Conservation (phyloP, 805 yeast genomes). For the Yamadazyma kitorensis region DNA sequence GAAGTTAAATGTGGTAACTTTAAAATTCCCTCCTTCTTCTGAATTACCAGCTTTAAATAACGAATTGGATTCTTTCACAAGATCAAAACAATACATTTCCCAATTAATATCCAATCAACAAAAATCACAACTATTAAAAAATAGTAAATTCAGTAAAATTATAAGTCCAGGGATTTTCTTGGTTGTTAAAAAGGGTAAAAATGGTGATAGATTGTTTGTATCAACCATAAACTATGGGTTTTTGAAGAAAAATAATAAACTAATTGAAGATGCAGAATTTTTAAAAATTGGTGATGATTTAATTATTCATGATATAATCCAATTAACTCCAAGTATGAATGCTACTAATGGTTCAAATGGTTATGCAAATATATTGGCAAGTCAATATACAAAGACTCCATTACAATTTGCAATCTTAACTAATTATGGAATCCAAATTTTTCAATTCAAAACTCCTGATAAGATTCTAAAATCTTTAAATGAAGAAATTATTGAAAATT, state of each 20-base stretch:
- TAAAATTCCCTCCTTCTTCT: slow-evolving; percentile 65
- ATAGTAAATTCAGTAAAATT: slow-evolving; percentile 56
- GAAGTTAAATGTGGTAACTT: slow-evolving; percentile 40
- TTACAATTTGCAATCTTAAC: slow-evolving; percentile 82
- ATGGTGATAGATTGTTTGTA: slow-evolving; percentile 56
- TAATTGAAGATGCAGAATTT: slow-evolving; percentile 79
- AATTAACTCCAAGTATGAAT: slow-evolving; percentile 64
- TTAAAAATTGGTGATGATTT: slow-evolving; percentile 35
- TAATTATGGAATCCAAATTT: slow-evolving; percentile 70
- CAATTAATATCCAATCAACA: slow-evolving; percentile 40
- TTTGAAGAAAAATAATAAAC: slow-evolving; percentile 65
- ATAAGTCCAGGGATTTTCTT: slow-evolving; percentile 86
- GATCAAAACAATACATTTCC: slow-evolving; percentile 38
- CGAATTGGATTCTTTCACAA: slow-evolving; percentile 40
- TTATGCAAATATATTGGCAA: slow-evolving; percentile 80
- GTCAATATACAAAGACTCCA: slow-evolving; percentile 70
- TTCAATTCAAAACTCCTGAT: slow-evolving; percentile 77
- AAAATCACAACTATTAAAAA: slow-evolving; percentile 55
- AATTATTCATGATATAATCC: slow-evolving; percentile 67
- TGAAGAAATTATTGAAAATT: slow-evolving; percentile 63
- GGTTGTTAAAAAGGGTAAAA: slow-evolving; percentile 52
- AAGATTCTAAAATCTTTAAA: slow-evolving; percentile 68
- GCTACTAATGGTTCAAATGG: slow-evolving; percentile 78
- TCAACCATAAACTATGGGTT: slow-evolving; percentile 85
- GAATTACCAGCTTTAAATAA: slow-evolving; percentile 39